Base-by-base conservation (phyloP, 495 filamentous ascomycete species). In the Xylaria grammica region DNA sequence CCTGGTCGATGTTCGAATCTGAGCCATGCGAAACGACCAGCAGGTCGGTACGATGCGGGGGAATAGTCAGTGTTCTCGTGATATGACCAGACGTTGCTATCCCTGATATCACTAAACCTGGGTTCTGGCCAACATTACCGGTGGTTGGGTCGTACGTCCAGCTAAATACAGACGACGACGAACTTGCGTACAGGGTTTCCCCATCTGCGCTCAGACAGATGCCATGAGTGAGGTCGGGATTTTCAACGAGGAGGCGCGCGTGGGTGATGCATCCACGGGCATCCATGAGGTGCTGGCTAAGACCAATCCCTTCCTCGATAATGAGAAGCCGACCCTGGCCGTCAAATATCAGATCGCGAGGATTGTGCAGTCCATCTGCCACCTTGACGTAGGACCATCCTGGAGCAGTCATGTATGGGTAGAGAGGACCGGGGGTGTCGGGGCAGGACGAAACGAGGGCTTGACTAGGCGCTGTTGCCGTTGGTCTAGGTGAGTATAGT, bases 21-120 rank as follows among this genome's bases (percentile, higher is more conserved):
- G 86, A 89, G 36, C 90, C 90, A 40, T 86, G 81, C 17, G 85
- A 90, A 32, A 92, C 82, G 29, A 93, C 68, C 0, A 92, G 76
- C 4, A 75, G 68, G 19, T 76, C 73, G 0, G 82, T 84, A 15
- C 78, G 71, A 22, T 81, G 80, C 19, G 77, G 69, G 30, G 82
- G 77, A 13, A 86, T 78, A 15, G 89, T 73, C 1, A 90, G 73
- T 0, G 90, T 91, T 15, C 90, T 81, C 2, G 89, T 87, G 17
- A 75, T 80, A 70, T 91, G 89, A 62, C 82, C 88, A 4, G 76
- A 65, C 60, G 76, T 80, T 50, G 65, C 75, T 89, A 93, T 91
- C 53, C 82, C 83, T 1, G 71, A 74, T 53, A 93, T 72, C 0
- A 93, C 52, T 5, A 72, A 81, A 15, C 57, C 69, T 15, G 79